phyloP scores from a whole-genome alignment of 78 protist species.

The Dictyostelium capitatum region DNA sequence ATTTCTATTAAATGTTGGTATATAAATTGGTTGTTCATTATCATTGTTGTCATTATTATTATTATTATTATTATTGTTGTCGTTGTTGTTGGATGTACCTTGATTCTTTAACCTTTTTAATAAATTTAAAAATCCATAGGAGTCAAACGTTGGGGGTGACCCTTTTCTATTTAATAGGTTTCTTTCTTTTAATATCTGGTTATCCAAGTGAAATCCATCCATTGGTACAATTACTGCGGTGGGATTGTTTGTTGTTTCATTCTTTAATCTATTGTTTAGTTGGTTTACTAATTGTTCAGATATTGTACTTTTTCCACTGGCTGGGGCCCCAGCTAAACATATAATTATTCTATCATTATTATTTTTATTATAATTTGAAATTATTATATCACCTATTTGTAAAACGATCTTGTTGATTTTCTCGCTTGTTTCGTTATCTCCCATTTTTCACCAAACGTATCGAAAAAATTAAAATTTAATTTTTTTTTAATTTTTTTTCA shows the following conservation, averaged over 20 bases:
- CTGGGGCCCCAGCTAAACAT: constrained; percentile 36
- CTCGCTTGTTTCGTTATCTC: too few relatives aligned
- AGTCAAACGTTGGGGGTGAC: constrained; percentile 72
- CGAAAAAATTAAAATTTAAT: too few relatives aligned
- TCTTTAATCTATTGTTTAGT: neutral
- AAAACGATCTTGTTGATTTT: neutral
- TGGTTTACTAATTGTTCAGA: neutral
- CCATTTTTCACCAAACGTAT: too few relatives aligned
- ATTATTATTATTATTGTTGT: neutral
- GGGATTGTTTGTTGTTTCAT: too few relatives aligned
- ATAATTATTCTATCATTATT: constrained; percentile 7
- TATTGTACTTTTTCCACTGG: constrained; percentile 27
- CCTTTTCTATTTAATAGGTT: constrained; percentile 13
- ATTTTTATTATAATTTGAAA: neutral
- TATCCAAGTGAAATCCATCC: constrained; percentile 76
- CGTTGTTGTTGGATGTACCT: neutral
- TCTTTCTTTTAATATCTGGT: constrained; percentile 20
- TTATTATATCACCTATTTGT: neutral
- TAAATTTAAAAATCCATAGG: constrained; percentile 3
- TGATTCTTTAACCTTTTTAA: constrained; percentile 9
- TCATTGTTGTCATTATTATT: neutral
- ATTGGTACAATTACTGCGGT: constrained; percentile 43
- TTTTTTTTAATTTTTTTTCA: too few relatives aligned
- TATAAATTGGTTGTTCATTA: constrained; percentile 6
- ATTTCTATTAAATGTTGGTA: constrained; percentile 50